Evolutionary conservation across 805 yeast species (phyloP).

Genomic region (Lipomyces yamanashiensis): DNA sequence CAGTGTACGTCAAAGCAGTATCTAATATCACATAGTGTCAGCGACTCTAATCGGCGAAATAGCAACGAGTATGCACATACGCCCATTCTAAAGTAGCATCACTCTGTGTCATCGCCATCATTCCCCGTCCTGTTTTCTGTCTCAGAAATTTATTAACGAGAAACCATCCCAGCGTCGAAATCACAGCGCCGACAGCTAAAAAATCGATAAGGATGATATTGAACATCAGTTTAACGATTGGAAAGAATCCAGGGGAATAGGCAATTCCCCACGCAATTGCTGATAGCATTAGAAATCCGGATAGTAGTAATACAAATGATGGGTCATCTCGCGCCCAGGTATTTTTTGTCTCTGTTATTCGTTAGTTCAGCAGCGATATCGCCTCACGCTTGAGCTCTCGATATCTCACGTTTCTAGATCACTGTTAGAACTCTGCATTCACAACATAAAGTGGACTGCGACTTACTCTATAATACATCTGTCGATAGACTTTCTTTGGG

Average conservation of each 20-base stretch:
- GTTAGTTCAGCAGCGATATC: neutral
- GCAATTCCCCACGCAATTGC: constrained; percentile 92
- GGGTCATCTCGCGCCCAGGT: constrained; percentile 94
- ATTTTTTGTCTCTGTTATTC: constrained; percentile 66
- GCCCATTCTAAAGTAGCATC: constrained; percentile 77
- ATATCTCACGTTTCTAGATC: constrained; percentile 30
- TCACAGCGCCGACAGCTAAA: constrained; percentile 65
- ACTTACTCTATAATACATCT: constrained; percentile 69
- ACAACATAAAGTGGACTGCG: neutral
- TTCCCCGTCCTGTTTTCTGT: constrained; percentile 45
- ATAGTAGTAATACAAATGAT: constrained; percentile 74
- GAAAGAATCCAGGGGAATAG: constrained; percentile 65
- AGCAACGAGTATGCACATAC: constrained; percentile 41
- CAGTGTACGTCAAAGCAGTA: constrained; percentile 92
- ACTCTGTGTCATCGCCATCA: constrained; percentile 45
- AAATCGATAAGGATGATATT: constrained; percentile 89
- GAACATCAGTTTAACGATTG: constrained; percentile 67
- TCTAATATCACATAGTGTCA: constrained; percentile 9
- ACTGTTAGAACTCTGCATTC: neutral
- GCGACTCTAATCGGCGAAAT: neutral
- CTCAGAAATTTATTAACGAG: constrained; percentile 66
- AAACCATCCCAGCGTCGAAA: constrained; percentile 76
- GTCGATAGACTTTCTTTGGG: constrained; percentile 81
- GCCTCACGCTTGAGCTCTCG: neutral
- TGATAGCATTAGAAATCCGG: constrained; percentile 67